These are phyloP conservation scores for Aspergillus novofumigatus DNA, from an alignment of 2,329 filamentous ascomycete species.

Conservation along the genomic window DNA sequence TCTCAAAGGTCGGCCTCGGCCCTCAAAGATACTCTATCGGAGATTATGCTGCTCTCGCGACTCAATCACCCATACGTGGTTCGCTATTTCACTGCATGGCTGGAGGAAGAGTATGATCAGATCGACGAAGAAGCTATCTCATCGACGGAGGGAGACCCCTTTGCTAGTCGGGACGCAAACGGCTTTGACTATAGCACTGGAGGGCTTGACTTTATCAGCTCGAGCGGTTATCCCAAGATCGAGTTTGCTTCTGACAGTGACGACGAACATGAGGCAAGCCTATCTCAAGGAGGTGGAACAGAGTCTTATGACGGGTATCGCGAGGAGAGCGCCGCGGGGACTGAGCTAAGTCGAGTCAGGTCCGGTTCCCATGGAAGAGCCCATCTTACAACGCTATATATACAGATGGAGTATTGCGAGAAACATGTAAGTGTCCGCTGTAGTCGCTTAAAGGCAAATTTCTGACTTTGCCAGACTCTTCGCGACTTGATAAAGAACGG, in stretches of 20 bases:
- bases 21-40: slow-evolving; percentile 63
- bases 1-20: slow-evolving; percentile 70
- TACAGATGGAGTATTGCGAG: slow-evolving; percentile 99
- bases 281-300: slow-evolving; percentile 31
- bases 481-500: slow-evolving; percentile 79
- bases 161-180: slow-evolving; percentile 22
- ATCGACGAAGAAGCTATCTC: slow-evolving; percentile 41
- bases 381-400: slow-evolving; percentile 76
- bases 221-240: slow-evolving; percentile 69
- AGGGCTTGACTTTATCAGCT: slow-evolving; percentile 90
- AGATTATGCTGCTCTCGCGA: slow-evolving; percentile 85
- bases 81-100: slow-evolving; percentile 93
- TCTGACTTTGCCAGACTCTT: slow-evolving; percentile 57
- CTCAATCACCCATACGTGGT: slow-evolving; percentile 86
- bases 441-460: neutral
- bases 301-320: slow-evolving; percentile 20
- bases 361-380: slow-evolving; percentile 50
- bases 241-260: slow-evolving; percentile 64
- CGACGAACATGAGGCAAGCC: slow-evolving; percentile 39
- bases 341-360: slow-evolving; percentile 38
- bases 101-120: slow-evolving; percentile 60
- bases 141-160: slow-evolving; percentile 53
- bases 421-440: slow-evolving; percentile 59
- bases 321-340: slow-evolving; percentile 24
- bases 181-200: slow-evolving; percentile 66